Evolutionary conservation across 148 eudicot species (phyloP).

Genomic region (Nyssa sinensis): DNA sequence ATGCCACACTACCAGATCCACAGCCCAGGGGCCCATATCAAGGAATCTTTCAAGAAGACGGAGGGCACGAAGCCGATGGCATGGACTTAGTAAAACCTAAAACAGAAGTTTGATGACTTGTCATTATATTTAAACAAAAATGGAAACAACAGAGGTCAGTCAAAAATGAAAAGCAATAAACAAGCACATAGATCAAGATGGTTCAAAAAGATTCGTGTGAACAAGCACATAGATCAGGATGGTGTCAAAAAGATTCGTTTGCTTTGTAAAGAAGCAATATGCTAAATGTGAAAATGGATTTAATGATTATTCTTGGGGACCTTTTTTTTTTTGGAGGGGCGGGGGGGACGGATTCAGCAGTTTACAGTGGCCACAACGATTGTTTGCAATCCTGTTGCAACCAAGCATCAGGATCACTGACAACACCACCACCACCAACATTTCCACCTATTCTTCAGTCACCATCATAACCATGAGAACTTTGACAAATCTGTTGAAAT

Average conservation of each 20-base stretch:
- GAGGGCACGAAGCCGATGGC: slow-evolving; percentile 92
- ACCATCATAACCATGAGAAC: not conserved
- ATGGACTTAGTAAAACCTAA: slow-evolving; percentile 94
- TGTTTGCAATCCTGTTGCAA: no score
- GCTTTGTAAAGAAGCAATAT: not conserved
- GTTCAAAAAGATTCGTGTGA: not conserved
- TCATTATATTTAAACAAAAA: not conserved
- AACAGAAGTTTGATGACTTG: not conserved
- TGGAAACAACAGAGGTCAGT: not conserved
- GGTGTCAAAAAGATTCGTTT: not conserved
- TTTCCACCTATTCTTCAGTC: not conserved
- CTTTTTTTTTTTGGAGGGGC: no score
- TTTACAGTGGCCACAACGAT: not conserved
- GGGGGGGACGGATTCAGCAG: not conserved
- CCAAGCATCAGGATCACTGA: not conserved
- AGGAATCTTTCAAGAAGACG: slow-evolving; percentile 97
- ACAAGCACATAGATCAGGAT: not conserved
- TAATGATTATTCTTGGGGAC: not conserved
- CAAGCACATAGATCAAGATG: not conserved
- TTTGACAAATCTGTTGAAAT: not conserved
- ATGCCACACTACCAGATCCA: slow-evolving; percentile 76
- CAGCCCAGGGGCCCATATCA: slow-evolving; percentile 99
- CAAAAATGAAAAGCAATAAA: no score
- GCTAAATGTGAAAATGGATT: not conserved
- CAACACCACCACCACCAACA: not conserved